Evolutionary conservation across 1,284 basidiomycete genomes (phyloP), one percentile per base, ranked within the genome.

Genomic region (Anthracocystis panici-leucophaei): DNA sequence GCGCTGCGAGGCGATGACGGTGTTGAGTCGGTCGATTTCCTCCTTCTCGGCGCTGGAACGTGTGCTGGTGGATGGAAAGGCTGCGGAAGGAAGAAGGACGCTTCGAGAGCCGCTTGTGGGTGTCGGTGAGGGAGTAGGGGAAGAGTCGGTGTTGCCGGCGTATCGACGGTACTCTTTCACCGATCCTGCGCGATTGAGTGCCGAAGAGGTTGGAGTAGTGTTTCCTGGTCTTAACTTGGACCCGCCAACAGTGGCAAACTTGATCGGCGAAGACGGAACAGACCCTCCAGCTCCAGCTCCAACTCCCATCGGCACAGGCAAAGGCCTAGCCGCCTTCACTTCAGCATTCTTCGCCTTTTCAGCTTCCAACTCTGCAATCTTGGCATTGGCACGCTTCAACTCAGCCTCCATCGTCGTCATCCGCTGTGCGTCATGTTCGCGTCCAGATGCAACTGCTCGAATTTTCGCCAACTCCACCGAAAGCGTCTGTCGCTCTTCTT

Each of bases 1-100:
- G 11, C 81, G 65, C 52, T 82, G 81, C 38, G 63, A 67, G 18
- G 42, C 45, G 54, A 82, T 81, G 7, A 82, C 81, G 3, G 67
- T 65, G 35, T 82, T 82, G 27, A 82, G 51, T 7, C 81, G 57
- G n/a, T 68, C 64, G 56, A 82, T 81, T 65, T 82, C 81, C 46
- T 77, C 73, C 33, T 59, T 64, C 41, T 82, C 79, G 14, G 72
- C 67, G 16, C 45, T 54, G 49, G 27, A 27, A 27, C 27, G 27
- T 27, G 50, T 44, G 20, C 27, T 40, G 11, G 18, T 46, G 14
- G 51, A 50, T 8, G 23, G n/a, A 54, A 60, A 1, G 59, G 74
- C 58, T 12, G 44, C 25, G 27, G 58, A 53, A 12, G 52, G 46
- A 8, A 72, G 49, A 6, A 72, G n/a, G 9, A 54, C 68, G 33